phyloP scores from a whole-genome alignment of 176 grass and related monocot genomes.

The Pontederia crassipes region DNA sequence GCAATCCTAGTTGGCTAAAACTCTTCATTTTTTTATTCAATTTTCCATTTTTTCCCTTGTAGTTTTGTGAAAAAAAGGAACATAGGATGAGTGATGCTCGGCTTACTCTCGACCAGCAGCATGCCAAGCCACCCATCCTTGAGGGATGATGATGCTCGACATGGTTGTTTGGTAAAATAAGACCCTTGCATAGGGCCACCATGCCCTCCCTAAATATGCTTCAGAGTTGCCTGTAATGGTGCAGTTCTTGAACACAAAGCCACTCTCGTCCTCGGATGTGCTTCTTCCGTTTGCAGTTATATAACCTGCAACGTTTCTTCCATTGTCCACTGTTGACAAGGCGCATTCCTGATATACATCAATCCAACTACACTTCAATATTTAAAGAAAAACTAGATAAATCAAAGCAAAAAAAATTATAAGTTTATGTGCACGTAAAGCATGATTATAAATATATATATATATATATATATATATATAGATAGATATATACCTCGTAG shows the following conservation, averaged over 20 bases:
- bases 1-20: too few species aligned
- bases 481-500: too few species aligned
- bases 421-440: too few species aligned
- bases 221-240: not conserved
- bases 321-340: not conserved
- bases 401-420: too few species aligned
- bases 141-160: not conserved
- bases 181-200: not conserved
- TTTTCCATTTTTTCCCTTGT: too few species aligned
- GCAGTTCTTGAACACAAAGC: not conserved
- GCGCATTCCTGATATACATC: not conserved
- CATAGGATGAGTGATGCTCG: too few species aligned
- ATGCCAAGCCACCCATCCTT: not conserved
- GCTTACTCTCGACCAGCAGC: too few species aligned
- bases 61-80: too few species aligned
- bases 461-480: too few species aligned
- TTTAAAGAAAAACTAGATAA: too few species aligned
- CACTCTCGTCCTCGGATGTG: not conserved
- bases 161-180: not conserved
- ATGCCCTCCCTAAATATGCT: not conserved
- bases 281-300: not conserved
- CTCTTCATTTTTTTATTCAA: too few species aligned
- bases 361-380: not conserved
- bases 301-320: not conserved
- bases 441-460: too few species aligned